phyloP scores from a whole-genome alignment of 306 rosid genomes.

The Medicago ruthenica region DNA sequence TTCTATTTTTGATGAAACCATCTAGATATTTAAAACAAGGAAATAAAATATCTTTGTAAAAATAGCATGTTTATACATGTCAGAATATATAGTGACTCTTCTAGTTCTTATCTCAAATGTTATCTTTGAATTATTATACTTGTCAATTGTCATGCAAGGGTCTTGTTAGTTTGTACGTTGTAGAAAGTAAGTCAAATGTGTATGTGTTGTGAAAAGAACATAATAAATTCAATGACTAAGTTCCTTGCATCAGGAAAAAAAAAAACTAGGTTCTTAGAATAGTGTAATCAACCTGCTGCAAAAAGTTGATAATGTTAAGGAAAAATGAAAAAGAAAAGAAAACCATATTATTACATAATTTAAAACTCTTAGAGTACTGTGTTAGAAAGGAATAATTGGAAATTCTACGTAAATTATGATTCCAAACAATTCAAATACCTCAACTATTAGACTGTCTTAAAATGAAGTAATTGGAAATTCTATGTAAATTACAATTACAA shows the following conservation, averaged over 20 bases:
- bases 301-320: neutral
- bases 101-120: conserved; percentile 38
- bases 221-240: neutral
- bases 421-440: too few species aligned
- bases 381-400: too few species aligned
- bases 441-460: too few species aligned
- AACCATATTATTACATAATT: neutral
- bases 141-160: conserved; percentile 37
- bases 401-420: too few species aligned
- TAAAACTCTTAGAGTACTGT: too few species aligned
- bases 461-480: too few species aligned
- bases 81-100: conserved; percentile 12
- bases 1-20: conserved; percentile 36
- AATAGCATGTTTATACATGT: conserved; percentile 13
- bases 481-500: too few species aligned
- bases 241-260: neutral
- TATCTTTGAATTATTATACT: conserved; percentile 36
- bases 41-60: conserved; percentile 10
- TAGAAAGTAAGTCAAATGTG: conserved; percentile 16
- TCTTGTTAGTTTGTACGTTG: conserved; percentile 27
- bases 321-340: neutral
- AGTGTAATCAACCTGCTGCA: neutral
- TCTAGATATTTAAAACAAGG: conserved; percentile 30
- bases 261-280: neutral
- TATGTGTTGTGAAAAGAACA: conserved; percentile 1